Base-by-base conservation (phyloP, 2,329 filamentous ascomycete genomes). In the Colletotrichum sp. region DNA sequence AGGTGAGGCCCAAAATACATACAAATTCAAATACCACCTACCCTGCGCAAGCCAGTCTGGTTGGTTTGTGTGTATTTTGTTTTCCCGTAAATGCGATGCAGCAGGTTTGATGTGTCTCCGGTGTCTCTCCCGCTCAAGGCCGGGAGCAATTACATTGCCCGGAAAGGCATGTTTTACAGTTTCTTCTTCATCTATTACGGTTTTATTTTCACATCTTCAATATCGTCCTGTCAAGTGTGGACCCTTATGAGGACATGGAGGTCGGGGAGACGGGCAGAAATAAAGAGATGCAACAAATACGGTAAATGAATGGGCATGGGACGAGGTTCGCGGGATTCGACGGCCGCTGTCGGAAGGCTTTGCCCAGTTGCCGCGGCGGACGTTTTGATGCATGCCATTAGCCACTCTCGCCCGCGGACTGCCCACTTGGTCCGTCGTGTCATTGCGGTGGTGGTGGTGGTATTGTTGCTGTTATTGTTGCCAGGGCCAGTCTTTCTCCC, bases 101-200 rank as follows among this genome's bases (percentile, higher is more conserved):
- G 66, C 66, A n/a, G 66, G 18, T 52, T 39, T 39, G 59, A 52
- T 30, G 60, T 36, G 65, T 68, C 13, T 28, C 28, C 30, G 57
- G 30, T 28, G 69, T 48, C 48, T 55, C n/a, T 48, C 21, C 10
- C 39, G 21, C 30, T 61, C 21, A 36, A 28, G 39, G 24, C 39
- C 48, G 32, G 36, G 28, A 36, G n/a, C 34, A 52, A 60, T 21
- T 26, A 30, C 12, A 63, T 43, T 32, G 65, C 30, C 39, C 18
- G 52, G 52, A 43, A 18, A 48, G 6, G 43, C 24, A 48, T 73
- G 73, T 65, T 72, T 65, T 52, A 73, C 28, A 75, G 64, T 75
- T 74, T 76, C 59, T 72, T 68, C 48, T 73, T 73, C 63, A 60
- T 73, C 26, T 52, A 73, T 65, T 61, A 73, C 70, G 74, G 57